These are phyloP conservation scores for Rhizophagus clarus DNA, from an alignment of 192 early-diverging fungal species.

Conservation along the genomic window DNA sequence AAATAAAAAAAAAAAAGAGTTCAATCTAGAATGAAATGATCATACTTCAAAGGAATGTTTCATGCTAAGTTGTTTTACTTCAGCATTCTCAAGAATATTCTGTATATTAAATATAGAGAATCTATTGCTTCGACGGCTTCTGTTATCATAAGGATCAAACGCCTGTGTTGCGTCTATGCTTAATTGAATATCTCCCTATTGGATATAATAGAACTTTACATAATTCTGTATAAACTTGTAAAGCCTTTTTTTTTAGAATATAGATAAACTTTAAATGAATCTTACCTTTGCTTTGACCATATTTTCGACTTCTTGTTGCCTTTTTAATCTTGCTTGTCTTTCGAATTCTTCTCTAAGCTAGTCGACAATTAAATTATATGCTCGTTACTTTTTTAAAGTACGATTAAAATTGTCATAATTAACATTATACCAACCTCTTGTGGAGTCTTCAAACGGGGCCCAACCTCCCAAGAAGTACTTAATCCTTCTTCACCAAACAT, in stretches of 20 bases:
- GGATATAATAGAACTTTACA: background rate
- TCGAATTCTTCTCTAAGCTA: conserved; percentile 71
- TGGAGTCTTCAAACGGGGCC: conserved; percentile 66
- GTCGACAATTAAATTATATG: background rate
- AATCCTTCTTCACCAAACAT: conserved; percentile 91
- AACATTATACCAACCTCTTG: conserved; percentile 51
- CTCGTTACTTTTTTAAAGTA: background rate
- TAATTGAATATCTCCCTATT: conserved; percentile 51
- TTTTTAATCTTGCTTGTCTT: conserved; percentile 56
- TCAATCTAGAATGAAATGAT: background rate
- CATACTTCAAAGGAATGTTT: conserved; percentile 67
- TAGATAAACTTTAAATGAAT: background rate
- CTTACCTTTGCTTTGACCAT: conserved; percentile 60
- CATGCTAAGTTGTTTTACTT: conserved; percentile 55
- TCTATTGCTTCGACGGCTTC: conserved; percentile 37
- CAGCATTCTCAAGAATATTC: conserved; percentile 22
- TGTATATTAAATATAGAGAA: conserved; percentile 33
- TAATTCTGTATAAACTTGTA: background rate
- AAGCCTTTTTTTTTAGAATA: too few species aligned
- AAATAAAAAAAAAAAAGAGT: background rate
- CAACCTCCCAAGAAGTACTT: conserved; percentile 59
- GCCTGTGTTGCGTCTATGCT: conserved; percentile 54
- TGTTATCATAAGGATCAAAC: conserved; percentile 48
- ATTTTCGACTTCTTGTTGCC: conserved; percentile 66
- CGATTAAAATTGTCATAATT: background rate